Percentiles rank a stretch among this genome's conserved stretches.
phyloP scores from a whole-genome alignment of 257 asterid species.

The Solanum appendiculatum region DNA sequence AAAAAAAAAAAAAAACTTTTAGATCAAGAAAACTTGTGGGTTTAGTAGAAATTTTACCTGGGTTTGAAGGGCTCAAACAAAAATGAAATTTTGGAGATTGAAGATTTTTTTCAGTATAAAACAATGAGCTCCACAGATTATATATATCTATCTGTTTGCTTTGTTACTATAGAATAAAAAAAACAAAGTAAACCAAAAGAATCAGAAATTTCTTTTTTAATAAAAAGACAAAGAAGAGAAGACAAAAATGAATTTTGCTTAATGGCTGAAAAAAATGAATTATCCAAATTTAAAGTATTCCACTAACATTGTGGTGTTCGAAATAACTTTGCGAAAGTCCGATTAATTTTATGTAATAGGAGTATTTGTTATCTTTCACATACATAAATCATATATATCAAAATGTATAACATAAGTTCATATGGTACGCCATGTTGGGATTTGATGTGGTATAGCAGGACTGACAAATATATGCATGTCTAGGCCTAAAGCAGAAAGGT shows the following conservation, averaged over 20 bases:
- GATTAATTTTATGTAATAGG: background rate
- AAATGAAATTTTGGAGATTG: background rate
- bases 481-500: background rate
- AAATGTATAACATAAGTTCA: background rate
- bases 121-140: background rate
- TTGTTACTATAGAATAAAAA: background rate
- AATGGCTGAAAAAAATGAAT: no score
- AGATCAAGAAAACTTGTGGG: background rate
- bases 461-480: no score
- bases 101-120: background rate
- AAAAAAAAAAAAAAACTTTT: background rate
- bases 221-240: background rate
- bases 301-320: background rate
- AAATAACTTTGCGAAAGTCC: background rate
- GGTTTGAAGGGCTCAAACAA: constrained; percentile 4
- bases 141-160: background rate
- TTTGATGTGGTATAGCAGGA: no score
- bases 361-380: no score
- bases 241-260: background rate
- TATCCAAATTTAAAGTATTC: no score
- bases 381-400: no score
- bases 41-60: constrained; percentile 5
- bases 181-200: background rate
- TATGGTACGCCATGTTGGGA: background rate
- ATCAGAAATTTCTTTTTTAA: background rate